phyloP scores from a whole-genome alignment of 176 grass and related monocot genomes.

The Aegilops sharonensis region DNA sequence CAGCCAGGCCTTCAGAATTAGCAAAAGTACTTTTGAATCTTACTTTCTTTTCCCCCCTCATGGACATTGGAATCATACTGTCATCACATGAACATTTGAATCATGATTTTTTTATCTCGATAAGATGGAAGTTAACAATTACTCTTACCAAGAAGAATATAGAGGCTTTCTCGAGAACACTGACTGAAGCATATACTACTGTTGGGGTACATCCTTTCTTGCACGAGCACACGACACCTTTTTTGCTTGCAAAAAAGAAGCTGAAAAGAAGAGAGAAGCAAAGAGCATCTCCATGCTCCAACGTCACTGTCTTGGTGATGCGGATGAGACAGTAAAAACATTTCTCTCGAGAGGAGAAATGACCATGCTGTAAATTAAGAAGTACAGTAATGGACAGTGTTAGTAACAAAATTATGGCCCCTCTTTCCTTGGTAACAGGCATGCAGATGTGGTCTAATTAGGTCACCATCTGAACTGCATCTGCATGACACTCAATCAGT shows the following conservation, averaged over 20 bases:
- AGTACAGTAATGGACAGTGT: neutral
- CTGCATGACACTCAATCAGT: neutral
- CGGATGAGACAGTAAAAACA: too few species aligned
- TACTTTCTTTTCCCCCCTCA: neutral
- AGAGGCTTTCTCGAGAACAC: slow-evolving; percentile 31
- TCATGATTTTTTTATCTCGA: slow-evolving; percentile 3
- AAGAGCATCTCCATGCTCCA: neutral
- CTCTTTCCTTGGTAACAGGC: neutral
- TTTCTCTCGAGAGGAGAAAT: neutral
- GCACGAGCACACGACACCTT: slow-evolving; percentile 27
- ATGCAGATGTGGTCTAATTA: neutral
- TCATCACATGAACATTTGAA: slow-evolving; percentile 8
- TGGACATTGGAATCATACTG: slow-evolving; percentile 8
- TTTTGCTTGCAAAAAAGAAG: slow-evolving; percentile 7
- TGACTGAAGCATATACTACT: neutral
- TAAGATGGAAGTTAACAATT: slow-evolving; percentile 23
- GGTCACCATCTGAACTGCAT: neutral
- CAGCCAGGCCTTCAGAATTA: neutral
- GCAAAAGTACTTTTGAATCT: neutral
- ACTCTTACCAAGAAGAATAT: slow-evolving; percentile 30
- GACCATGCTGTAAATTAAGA: neutral
- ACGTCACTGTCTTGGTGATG: neutral
- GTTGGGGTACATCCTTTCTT: slow-evolving; percentile 18
- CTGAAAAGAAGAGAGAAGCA: neutral
- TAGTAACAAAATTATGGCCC: neutral